These are phyloP conservation scores for Zanthoxylum bungeanum DNA, from an alignment of 345 rosid species.

Conservation along the genomic window DNA sequence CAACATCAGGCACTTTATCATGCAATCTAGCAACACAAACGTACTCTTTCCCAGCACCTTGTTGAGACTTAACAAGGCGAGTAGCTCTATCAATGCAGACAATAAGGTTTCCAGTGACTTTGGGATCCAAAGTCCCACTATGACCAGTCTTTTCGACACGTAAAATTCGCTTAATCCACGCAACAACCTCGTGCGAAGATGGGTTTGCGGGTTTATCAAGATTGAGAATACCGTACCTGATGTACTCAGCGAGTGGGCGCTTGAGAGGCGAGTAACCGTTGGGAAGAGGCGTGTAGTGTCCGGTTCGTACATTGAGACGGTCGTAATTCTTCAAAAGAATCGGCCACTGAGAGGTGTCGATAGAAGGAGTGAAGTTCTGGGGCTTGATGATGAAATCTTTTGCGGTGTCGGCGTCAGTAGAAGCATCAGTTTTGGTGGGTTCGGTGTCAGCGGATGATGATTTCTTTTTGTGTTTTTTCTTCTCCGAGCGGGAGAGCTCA, in stretches of 20 bases:
- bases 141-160: constrained; percentile 95
- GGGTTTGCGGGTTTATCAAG: constrained; percentile 97
- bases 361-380: constrained; percentile 63
- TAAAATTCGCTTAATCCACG: constrained; percentile 93
- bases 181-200: constrained; percentile 95
- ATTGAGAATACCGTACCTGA: constrained; percentile 80
- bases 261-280: constrained; percentile 85
- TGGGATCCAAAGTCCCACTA: constrained; percentile 93
- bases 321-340: constrained; percentile 88
- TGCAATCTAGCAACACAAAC: constrained; percentile 93
- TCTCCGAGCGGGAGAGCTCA: constrained; percentile 56
- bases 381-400: constrained; percentile 83
- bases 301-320: constrained; percentile 90
- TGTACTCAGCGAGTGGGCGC: constrained; percentile 76
- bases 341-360: constrained; percentile 92
- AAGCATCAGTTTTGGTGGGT: background rate
- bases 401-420: constrained; percentile 2
- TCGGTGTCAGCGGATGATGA: background rate
- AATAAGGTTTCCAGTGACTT: constrained; percentile 89
- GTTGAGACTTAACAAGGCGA: constrained; percentile 91
- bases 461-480: constrained; percentile 57
- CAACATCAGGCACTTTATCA: constrained; percentile 76
- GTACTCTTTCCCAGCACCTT: constrained; percentile 96
- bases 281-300: constrained; percentile 94
- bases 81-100: constrained; percentile 96